A percentile compares a stretch with the other conserved stretches of the same genome.
Conservation (phyloP, 2,329 filamentous ascomycete genomes). For the Verticillium longisporum region DNA sequence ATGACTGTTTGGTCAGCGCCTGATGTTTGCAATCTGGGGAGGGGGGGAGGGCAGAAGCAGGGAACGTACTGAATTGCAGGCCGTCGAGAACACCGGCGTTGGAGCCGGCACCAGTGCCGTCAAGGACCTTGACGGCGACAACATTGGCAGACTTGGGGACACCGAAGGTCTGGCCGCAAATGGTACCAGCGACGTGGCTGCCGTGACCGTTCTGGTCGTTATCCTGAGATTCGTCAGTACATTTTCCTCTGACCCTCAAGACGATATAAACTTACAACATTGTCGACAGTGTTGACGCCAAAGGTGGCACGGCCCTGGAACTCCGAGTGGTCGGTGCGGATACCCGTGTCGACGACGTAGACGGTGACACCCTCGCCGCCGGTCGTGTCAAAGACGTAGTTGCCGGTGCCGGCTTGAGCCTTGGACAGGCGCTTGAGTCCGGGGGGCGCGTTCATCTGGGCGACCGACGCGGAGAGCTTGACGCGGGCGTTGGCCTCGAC, state of each 20-base stretch:
- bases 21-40: neutral
- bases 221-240: constrained; percentile 22
- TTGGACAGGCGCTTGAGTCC: constrained; percentile 49
- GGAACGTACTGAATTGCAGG: constrained; percentile 40
- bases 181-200: constrained; percentile 56
- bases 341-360: constrained; percentile 62
- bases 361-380: constrained; percentile 50
- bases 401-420: constrained; percentile 19
- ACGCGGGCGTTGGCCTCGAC: constrained; percentile 48
- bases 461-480: constrained; percentile 32
- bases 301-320: constrained; percentile 49
- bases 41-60: neutral
- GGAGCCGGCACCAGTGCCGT: constrained; percentile 37
- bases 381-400: constrained; percentile 45
- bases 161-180: constrained; percentile 53
- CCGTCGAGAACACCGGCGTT: constrained; percentile 51
- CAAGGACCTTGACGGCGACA: constrained; percentile 57
- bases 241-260: neutral
- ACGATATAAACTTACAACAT: constrained; percentile 26
- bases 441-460: constrained; percentile 45
- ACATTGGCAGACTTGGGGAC: constrained; percentile 52
- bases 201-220: constrained; percentile 57
- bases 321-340: constrained; percentile 47
- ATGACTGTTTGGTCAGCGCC: constrained; percentile 22
- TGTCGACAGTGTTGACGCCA: constrained; percentile 45